Evolutionary conservation across 345 rosid genomes (phyloP).

Genomic region (Sonneratia caseolaris): DNA sequence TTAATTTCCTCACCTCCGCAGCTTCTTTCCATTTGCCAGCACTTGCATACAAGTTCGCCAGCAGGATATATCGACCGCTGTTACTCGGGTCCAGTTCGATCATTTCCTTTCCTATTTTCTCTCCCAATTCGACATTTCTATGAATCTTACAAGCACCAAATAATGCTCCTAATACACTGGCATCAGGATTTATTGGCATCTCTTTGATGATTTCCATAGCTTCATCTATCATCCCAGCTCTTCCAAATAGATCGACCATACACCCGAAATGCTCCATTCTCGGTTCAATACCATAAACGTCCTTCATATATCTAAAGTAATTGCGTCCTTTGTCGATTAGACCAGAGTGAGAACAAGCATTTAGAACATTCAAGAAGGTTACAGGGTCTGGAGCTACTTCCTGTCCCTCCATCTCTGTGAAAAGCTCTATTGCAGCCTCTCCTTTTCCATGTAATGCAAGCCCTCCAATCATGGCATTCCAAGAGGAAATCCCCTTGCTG

Average conservation of each 20-base stretch:
- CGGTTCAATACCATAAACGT: slow-evolving; percentile 17
- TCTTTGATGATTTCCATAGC: slow-evolving; percentile 21
- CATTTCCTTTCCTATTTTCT: slow-evolving; percentile 19
- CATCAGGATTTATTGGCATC: slow-evolving; percentile 32
- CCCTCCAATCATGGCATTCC: background rate
- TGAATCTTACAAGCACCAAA: slow-evolving; percentile 35
- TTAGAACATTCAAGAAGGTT: slow-evolving; percentile 1
- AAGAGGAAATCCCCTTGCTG: slow-evolving; percentile 19
- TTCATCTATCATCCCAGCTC: slow-evolving; percentile 34
- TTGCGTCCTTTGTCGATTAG: background rate
- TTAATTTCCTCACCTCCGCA: slow-evolving; percentile 26
- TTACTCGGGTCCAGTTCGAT: slow-evolving; percentile 34
- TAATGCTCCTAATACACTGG: slow-evolving; percentile 26
- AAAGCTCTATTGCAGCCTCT: background rate
- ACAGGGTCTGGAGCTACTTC: background rate
- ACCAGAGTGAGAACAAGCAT: slow-evolving; percentile 1
- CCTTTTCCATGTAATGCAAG: background rate
- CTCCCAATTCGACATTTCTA: slow-evolving; percentile 11
- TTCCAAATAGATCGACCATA: slow-evolving; percentile 38
- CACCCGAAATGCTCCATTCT: slow-evolving; percentile 28
- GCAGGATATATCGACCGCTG: slow-evolving; percentile 32
- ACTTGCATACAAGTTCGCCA: slow-evolving; percentile 32
- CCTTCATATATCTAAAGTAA: background rate
- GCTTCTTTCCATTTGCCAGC: slow-evolving; percentile 36
- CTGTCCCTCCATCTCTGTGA: background rate